These are phyloP conservation scores for Penicillium aurantiogriseum DNA, from an alignment of 2,329 filamentous ascomycete genomes.

Conservation along the genomic window DNA sequence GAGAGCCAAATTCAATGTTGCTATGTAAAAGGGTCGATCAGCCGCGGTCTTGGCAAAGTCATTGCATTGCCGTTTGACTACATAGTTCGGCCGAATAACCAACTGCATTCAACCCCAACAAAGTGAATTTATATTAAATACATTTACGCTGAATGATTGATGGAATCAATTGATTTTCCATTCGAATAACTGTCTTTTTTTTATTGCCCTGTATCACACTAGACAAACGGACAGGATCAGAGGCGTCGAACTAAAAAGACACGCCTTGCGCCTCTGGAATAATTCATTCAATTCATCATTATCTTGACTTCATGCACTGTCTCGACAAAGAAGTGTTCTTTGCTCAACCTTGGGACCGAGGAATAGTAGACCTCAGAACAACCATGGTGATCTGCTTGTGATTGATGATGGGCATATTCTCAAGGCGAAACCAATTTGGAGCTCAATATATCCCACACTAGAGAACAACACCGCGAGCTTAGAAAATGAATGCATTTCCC, in stretches of 20 bases:
- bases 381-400: not conserved
- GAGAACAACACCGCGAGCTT: not conserved
- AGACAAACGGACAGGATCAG: not conserved
- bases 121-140: not conserved
- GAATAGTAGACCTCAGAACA: not conserved
- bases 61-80: not conserved
- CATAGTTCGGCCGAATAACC: constrained; percentile 36
- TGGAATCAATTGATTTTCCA: not conserved
- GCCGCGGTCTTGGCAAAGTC: constrained; percentile 36
- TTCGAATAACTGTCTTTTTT: not conserved
- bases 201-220: not conserved
- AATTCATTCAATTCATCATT: constrained; percentile 1
- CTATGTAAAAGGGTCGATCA: constrained; percentile 9
- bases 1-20: not conserved
- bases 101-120: constrained; percentile 10
- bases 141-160: not conserved
- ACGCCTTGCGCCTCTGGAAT: not conserved
- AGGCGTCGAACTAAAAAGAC: not conserved
- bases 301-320: constrained; percentile 1
- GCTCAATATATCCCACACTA: not conserved
- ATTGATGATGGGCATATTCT: not conserved
- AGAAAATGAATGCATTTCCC: not conserved
- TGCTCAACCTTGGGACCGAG: not conserved
- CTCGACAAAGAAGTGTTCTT: not conserved
- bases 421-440: not conserved